Evolutionary conservation across 352 stramenopile species (phyloP).

Genomic region (Thalassiosira mediterranea): DNA sequence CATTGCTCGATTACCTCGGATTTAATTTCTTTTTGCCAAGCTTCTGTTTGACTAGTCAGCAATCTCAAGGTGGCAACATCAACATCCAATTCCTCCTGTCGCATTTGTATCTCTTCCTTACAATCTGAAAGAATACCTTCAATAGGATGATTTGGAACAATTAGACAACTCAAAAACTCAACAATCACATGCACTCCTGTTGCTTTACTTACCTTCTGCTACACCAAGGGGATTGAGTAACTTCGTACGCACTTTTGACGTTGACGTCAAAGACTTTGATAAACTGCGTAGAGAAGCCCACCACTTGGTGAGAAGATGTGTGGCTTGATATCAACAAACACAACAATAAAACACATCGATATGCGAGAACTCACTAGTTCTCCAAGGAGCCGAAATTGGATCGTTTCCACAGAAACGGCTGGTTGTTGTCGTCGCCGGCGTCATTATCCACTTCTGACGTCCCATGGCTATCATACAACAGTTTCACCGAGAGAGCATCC

Average conservation of each 20-base stretch:
- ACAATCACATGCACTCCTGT: too few species aligned
- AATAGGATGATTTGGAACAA: too few species aligned
- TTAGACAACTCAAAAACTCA: too few species aligned
- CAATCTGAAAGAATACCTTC: constrained; percentile 68
- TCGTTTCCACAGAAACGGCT: constrained; percentile 53
- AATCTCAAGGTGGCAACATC: constrained; percentile 76
- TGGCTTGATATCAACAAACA: not conserved
- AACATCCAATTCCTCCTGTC: constrained; percentile 60
- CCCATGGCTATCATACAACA: constrained; percentile 18
- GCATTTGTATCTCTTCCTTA: constrained; percentile 49
- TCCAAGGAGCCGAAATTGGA: constrained; percentile 75
- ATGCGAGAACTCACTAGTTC: constrained; percentile 33
- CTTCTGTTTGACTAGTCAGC: constrained; percentile 62
- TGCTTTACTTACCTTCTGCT: too few species aligned
- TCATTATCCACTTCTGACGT: not conserved
- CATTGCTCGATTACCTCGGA: constrained; percentile 56
- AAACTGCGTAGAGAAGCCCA: constrained; percentile 15
- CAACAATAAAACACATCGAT: not conserved
- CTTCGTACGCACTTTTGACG: constrained; percentile 79
- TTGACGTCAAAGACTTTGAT: constrained; percentile 62
- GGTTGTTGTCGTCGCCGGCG: not conserved
- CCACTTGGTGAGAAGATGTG: not conserved
- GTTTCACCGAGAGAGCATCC: constrained; percentile 49
- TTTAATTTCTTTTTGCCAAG: constrained; percentile 72
- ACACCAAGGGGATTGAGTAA: constrained; percentile 78